Percentiles rank a stretch among this genome's conserved stretches.
Conservation (phyloP, 768 basidiomycete genomes). For the Mycena amicta region DNA sequence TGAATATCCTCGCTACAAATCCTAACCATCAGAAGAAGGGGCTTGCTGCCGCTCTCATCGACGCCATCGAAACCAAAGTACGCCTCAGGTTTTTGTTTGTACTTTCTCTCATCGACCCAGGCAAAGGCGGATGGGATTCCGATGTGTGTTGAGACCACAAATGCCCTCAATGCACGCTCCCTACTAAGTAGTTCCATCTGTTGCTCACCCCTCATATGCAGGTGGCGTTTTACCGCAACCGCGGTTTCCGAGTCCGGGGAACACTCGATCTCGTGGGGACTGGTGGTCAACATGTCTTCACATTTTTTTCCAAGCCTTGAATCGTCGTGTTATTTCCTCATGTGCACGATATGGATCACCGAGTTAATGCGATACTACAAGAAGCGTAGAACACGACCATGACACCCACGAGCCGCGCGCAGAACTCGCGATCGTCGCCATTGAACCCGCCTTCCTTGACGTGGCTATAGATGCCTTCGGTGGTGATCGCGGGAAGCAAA, state of each 20-base stretch:
- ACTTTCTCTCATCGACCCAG: slow-evolving; percentile 7
- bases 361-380: too few relatives aligned
- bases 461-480: too few relatives aligned
- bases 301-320: slow-evolving; percentile 1
- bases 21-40: slow-evolving; percentile 18
- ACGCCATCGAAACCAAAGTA: slow-evolving; percentile 15
- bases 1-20: slow-evolving; percentile 15
- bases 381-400: too few relatives aligned
- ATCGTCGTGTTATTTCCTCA: too few relatives aligned
- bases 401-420: too few relatives aligned
- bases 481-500: too few relatives aligned
- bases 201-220: not conserved
- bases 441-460: too few relatives aligned
- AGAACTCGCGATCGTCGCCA: too few relatives aligned
- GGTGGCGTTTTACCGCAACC: slow-evolving; percentile 16
- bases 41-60: slow-evolving; percentile 15
- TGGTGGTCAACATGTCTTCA: not conserved
- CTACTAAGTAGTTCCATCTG: not conserved
- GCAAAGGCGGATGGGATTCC: not conserved
- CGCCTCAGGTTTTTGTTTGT: too few relatives aligned
- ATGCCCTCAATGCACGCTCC: slow-evolving; percentile 8
- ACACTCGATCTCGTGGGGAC: not conserved
- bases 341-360: too few relatives aligned
- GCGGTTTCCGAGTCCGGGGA: slow-evolving; percentile 16
- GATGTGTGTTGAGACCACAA: slow-evolving; percentile 20